Evolutionary conservation across 2,329 filamentous ascomycete genomes (phyloP), one percentile per base, ranked within the genome.

Genomic region (Fusarium sp.): DNA sequence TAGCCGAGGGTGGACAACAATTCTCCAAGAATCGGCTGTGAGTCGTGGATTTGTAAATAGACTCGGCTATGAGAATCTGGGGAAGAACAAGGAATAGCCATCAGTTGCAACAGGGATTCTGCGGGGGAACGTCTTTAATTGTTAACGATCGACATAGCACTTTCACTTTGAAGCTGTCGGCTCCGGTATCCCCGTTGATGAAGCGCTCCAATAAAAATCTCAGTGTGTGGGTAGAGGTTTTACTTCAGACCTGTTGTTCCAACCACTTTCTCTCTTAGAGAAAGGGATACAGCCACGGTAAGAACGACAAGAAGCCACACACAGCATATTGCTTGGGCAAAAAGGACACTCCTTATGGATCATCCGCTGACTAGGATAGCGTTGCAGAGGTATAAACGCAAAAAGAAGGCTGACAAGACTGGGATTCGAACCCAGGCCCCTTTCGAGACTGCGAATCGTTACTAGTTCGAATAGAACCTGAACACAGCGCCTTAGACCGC

Each of bases 1-100:
- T 16, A 56, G 23, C 57, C 47, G 57, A 62, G 42, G 16, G 31
- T 46, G n/a, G 18, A 18, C 49, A 30, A 28, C n/a, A 5, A 15
- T 37, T 58, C 20, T 13, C n/a, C 53, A 53, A 26, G 57, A n/a
- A 42, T 33, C 15, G 12, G 10, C 16, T 34, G 10, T 56, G 36
- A 42, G 34, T 61, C 45, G 28, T 45, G 18, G 41, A 36, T 37
- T 42, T 11, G 23, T 23, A 40, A 62, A 62, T 62, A 62, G 46
- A 55, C 59, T 62, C 57, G 30, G 31, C 31, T 16, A 23, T 41
- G 20, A 62, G 37, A 62, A 62, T 62, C 59, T 15, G 59, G 59
- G 59, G 59, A 41, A 62, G 41, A 62, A 30, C 59, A 62, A 37
- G 59, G 47, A 62, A 62, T 18, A 40, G 37, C 16, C 34, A 30